Evolutionary conservation across 306 rosid species (phyloP).

Genomic region (Delonix regia): DNA sequence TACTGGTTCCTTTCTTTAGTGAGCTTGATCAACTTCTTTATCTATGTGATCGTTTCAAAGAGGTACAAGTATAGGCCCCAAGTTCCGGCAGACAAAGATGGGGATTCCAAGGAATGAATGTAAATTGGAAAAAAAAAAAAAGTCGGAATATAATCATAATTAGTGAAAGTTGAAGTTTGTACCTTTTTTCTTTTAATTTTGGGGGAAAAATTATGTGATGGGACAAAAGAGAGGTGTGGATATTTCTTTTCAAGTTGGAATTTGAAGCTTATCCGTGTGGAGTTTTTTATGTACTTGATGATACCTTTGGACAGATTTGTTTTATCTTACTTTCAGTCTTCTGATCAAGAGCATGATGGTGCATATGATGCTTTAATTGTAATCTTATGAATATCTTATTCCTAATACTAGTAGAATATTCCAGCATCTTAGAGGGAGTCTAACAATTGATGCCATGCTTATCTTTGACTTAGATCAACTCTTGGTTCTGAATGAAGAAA

Average conservation of each 20-base stretch:
- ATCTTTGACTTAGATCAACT: too few relatives aligned
- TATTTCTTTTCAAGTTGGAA: constrained; percentile 27
- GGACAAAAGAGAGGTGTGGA: neutral
- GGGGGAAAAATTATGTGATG: neutral
- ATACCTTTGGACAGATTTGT: neutral
- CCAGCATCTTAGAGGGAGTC: neutral
- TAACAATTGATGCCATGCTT: neutral
- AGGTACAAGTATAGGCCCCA: constrained; percentile 76
- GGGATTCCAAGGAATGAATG: constrained; percentile 32
- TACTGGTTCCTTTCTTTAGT: constrained; percentile 72
- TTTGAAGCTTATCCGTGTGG: neutral
- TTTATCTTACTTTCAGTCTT: neutral
- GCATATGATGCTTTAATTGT: neutral
- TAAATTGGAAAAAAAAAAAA: neutral
- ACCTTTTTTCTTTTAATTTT: neutral
- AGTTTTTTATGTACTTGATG: neutral
- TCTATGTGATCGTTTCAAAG: constrained; percentile 65
- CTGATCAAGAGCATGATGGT: neutral
- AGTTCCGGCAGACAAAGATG: constrained; percentile 26
- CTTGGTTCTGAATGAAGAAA: too few relatives aligned
- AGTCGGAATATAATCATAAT: neutral
- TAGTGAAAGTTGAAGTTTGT: neutral
- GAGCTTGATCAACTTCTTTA: constrained; percentile 71
- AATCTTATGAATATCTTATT: neutral
- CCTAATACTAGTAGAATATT: neutral